Base-by-base conservation (phyloP, 1,139 yeast genomes). In the Geotrichum phurueaensis region DNA sequence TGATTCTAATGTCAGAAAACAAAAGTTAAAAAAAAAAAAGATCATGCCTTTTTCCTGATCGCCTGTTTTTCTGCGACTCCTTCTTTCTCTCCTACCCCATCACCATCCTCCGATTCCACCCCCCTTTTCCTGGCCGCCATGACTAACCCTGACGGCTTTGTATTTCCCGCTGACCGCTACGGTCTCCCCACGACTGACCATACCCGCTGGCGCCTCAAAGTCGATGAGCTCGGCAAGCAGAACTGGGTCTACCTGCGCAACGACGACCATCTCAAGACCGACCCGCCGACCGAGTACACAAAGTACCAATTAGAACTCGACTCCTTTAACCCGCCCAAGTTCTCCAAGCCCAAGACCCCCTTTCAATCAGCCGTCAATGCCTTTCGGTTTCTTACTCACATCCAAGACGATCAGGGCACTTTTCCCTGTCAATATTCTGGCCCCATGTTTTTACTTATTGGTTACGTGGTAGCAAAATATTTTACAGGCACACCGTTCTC, bases 391-490 rank as follows among this genome's bases (percentile, higher is more conserved):
- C 81, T 89, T 61, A 71, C 80, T 25, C 71, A 79, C 15, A 71
- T 94, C 23, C 98, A 94, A 72, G 95, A 89, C 63, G 73, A 75
- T 0, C 82, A 85, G 43, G 99, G 99, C 0, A 84, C 84, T 15
- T 88, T 94, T 75, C 97, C 98, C 0, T 85, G 89, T 68, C 96
- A 89, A 71, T 95, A 94, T 71, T 91, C 91, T 65, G 99, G 99
- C 0, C 99, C 99, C 2, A 91, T 92, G 96, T 95, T 95, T 74
- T 85, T 95, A 89, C 84, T 94, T 0, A 87, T 92, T 64, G 98
- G 99, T 0, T 89, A 87, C 68, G 84, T 94, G 22, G 88, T 82
- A 0, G 84, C 91, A 2, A 81, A 83, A 68, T 89, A 91, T 71
- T 85, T 84, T 71, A 81, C 94, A 23, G 81, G 83, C 50, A 80